Evolutionary conservation across 176 grass and related monocot genomes (phyloP).

Genomic region (Oryza meyeriana): DNA sequence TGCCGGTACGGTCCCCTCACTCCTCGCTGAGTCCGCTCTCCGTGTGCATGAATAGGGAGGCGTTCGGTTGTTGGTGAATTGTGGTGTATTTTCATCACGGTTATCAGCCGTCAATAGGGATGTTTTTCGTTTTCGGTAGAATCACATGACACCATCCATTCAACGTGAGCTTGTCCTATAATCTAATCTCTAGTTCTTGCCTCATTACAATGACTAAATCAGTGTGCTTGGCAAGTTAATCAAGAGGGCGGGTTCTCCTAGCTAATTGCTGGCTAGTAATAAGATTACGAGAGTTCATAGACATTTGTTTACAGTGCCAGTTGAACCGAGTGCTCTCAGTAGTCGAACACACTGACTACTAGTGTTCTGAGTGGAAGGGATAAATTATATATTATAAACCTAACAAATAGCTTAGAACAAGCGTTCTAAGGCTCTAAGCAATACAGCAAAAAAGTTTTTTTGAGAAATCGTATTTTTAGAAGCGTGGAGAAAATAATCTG

Average conservation of each 20-base stretch:
- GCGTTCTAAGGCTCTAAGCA: too few relatives aligned
- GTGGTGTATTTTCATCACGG: not conserved
- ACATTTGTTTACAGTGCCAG: not conserved
- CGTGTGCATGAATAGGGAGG: not conserved
- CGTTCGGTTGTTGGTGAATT: not conserved
- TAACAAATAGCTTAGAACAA: too few relatives aligned
- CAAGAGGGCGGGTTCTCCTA: not conserved
- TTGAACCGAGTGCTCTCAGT: not conserved
- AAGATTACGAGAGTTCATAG: not conserved
- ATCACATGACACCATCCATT: not conserved
- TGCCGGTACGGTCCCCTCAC: slow-evolving; percentile 46
- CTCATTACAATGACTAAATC: not conserved
- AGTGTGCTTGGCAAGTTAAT: not conserved
- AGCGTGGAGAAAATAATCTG: too few relatives aligned
- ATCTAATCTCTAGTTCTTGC: not conserved
- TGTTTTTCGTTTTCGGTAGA: not conserved
- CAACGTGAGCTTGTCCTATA: not conserved
- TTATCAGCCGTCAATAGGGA: not conserved
- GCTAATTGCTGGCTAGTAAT: not conserved
- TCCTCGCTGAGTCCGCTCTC: not conserved
- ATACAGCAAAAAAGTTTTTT: too few relatives aligned
- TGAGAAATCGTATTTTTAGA: too few relatives aligned
- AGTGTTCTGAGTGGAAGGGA: too few relatives aligned
- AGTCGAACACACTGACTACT: too few relatives aligned
- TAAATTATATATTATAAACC: too few relatives aligned